Evolutionary conservation across 1,139 yeast genomes (phyloP).

Genomic region (Candida dubliniensis): DNA sequence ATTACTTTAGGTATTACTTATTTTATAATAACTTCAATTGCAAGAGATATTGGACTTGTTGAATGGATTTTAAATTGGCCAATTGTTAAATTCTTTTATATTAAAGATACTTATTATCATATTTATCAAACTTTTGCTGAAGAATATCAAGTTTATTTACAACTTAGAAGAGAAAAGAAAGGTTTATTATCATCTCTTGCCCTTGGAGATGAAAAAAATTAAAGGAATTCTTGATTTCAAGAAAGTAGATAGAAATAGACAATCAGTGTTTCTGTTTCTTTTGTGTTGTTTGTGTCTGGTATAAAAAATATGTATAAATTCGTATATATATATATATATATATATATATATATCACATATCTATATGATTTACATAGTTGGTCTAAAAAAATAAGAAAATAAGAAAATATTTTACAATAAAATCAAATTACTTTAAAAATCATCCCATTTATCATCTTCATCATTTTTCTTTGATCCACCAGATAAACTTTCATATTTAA

Average conservation of each 20-base stretch:
- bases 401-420: too few relatives aligned
- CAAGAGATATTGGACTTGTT: slow-evolving; percentile 60
- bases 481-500: slow-evolving; percentile 55
- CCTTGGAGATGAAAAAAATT: not conserved
- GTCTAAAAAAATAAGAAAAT: too few relatives aligned
- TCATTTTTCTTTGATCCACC: slow-evolving; percentile 31
- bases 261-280: not conserved
- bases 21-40: slow-evolving; percentile 51
- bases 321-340: slow-evolving; percentile 2
- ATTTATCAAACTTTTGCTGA: slow-evolving; percentile 40
- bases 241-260: not conserved
- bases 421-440: too few relatives aligned
- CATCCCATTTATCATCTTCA: slow-evolving; percentile 48
- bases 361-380: too few relatives aligned
- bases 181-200: not conserved
- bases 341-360: slow-evolving; percentile 2
- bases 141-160: slow-evolving; percentile 26
- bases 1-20: slow-evolving; percentile 55
- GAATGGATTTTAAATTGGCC: slow-evolving; percentile 57
- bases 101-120: slow-evolving; percentile 60
- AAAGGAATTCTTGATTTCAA: too few relatives aligned
- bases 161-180: slow-evolving; percentile 2
- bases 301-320: too few relatives aligned
- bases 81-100: slow-evolving; percentile 42
- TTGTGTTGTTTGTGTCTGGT: not conserved